Base-by-base conservation (phyloP, 2,329 filamentous ascomycete species). In the Penicillium sp. region DNA sequence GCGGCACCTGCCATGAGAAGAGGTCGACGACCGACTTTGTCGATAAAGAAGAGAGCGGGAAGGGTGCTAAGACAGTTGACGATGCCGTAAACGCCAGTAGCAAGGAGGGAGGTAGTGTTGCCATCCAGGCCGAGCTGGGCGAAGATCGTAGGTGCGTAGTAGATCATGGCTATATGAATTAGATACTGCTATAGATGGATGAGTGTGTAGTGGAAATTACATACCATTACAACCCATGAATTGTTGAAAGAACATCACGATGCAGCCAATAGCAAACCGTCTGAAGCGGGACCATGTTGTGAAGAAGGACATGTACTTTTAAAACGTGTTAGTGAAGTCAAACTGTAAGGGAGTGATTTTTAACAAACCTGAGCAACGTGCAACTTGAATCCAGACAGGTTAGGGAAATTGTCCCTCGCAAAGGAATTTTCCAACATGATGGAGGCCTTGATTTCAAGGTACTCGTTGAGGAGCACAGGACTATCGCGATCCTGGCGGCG, bases 101-200 rank as follows among this genome's bases (percentile, higher is more conserved):
- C 70, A 23, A 76, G 68, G 57, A 74, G 70, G 9, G 72, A 73
- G 27, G 66, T 68, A 1, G 71, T 73, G 53, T 74, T 73, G 3
- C 71, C 69, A 38, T 68, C 61, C 0, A 81, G 69, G 0, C 80
- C 80, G 1, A 82, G 66, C 47, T 78, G 74, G 0, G 57, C 64
- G 61, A 81, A 81, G 17, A 81, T 79, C 1, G 72, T 79, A 0
- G 79, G 79, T 0, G 78, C 78, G 52, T 81, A 81, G 66, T 80
- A 81, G 21, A 81, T 80, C 49, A 81, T 72, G 0, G 78, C 71
- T 74, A 35, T 25, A n/a, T 2, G 15, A 19, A 17, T 51, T 48
- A 57, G 47, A 53, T 4, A 25, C 15, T 39, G 13, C 23, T 17
- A 29, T 42, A 15, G 6, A 25, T 29, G 2, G 1, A 49, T 41